Conservation (phyloP, 1,284 basidiomycete genomes). For the Abortiporus biennis region DNA sequence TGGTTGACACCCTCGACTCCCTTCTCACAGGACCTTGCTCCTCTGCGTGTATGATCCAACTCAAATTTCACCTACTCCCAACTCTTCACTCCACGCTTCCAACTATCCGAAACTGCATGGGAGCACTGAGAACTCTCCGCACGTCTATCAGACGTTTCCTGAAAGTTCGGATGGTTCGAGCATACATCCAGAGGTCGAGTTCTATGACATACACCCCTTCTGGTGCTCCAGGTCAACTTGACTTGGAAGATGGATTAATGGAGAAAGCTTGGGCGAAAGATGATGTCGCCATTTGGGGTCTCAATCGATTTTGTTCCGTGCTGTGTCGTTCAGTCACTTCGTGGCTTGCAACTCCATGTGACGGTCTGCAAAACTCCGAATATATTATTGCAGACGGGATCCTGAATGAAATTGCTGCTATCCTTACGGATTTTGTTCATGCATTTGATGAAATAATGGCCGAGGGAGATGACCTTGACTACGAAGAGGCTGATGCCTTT, state of each 20-base stretch:
- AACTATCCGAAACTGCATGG: constrained; percentile 45
- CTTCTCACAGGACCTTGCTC: constrained; percentile 63
- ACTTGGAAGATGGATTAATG: constrained; percentile 55
- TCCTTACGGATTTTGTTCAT: constrained; percentile 64
- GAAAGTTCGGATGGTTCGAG: constrained; percentile 53
- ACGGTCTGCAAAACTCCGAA: constrained; percentile 8
- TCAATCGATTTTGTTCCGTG: constrained; percentile 48
- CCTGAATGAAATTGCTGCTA: constrained; percentile 59
- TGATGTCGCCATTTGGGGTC: constrained; percentile 54
- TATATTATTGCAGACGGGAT: constrained; percentile 39
- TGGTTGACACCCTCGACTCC: constrained; percentile 47
- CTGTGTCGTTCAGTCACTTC: constrained; percentile 45
- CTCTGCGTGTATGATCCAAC: constrained; percentile 52
- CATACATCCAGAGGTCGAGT: constrained; percentile 51
- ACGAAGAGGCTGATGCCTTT: constrained; percentile 58
- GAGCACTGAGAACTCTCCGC: constrained; percentile 63
- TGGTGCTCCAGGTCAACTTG: constrained; percentile 51
- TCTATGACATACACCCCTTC: constrained; percentile 49
- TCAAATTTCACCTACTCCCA: constrained; percentile 45
- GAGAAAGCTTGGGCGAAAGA: constrained; percentile 67
- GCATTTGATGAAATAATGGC: constrained; percentile 59
- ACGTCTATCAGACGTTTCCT: constrained; percentile 56
- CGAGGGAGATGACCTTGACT: constrained; percentile 48
- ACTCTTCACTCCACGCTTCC: constrained; percentile 13
- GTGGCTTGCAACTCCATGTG: constrained; percentile 42